phyloP scores from a whole-genome alignment of 352 stramenopile species.

The Pythium rhizo-oryzae region DNA sequence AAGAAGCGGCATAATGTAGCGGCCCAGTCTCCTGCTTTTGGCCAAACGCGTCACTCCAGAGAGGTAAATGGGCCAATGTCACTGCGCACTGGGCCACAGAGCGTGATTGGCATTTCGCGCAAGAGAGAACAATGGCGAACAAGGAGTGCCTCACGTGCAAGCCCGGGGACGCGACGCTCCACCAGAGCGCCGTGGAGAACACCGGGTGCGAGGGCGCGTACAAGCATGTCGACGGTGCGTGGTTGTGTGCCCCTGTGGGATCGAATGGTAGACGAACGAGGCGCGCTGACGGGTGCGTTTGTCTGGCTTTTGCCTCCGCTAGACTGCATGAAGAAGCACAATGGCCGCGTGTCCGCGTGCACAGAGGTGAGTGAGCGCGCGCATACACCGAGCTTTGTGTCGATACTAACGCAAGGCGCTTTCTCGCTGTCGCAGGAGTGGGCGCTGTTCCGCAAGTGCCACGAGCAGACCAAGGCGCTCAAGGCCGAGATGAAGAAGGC shows the following conservation, averaged over 20 bases:
- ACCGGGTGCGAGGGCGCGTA: slow-evolving; percentile 73
- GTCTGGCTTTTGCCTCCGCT: too few species aligned
- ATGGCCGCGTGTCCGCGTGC: slow-evolving; percentile 74
- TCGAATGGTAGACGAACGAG: too few species aligned
- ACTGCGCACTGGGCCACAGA: not conserved
- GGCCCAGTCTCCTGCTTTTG: too few species aligned
- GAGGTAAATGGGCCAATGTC: not conserved
- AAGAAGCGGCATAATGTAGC: too few species aligned
- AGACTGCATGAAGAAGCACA: slow-evolving; percentile 86
- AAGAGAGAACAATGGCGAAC: slow-evolving; percentile 41
- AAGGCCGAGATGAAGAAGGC: slow-evolving; percentile 34
- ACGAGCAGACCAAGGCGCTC: slow-evolving; percentile 52
- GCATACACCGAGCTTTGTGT: too few species aligned
- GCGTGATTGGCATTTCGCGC: not conserved
- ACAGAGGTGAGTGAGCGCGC: slow-evolving; percentile 60
- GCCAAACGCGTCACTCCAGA: too few species aligned
- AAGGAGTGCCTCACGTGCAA: slow-evolving; percentile 78
- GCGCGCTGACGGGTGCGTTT: not conserved
- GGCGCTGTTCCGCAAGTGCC: slow-evolving; percentile 75
- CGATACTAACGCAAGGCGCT: not conserved
- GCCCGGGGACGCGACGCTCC: slow-evolving; percentile 62
- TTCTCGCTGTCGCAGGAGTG: slow-evolving; percentile 45
- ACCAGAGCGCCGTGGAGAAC: slow-evolving; percentile 67
- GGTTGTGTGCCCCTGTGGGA: not conserved
- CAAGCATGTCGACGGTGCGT: slow-evolving; percentile 60